Conservation (phyloP, 2,329 filamentous ascomycete genomes). For the Aspergillus sp. region DNA sequence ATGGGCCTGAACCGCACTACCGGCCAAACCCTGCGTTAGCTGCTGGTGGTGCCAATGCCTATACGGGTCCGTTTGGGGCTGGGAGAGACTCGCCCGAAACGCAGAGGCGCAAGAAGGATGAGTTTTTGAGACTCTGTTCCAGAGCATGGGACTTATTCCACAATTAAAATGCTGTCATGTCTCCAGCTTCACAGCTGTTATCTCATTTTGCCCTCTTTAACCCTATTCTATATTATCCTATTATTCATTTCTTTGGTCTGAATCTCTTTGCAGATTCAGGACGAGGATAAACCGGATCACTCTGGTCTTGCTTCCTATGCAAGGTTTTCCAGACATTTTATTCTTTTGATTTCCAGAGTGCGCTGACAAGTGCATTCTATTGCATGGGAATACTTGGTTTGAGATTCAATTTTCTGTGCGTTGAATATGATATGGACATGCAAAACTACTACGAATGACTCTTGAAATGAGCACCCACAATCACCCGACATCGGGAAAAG, state of each 20-base stretch:
- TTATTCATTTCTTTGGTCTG: too few relatives aligned
- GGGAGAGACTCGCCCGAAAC: constrained; percentile 77
- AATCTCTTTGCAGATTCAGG: background rate
- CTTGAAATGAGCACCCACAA: constrained; percentile 15
- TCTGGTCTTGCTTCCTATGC: background rate
- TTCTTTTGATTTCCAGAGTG: background rate
- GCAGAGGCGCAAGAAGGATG: constrained; percentile 78
- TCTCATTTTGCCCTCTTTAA: too few relatives aligned
- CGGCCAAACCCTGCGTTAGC: constrained; percentile 30
- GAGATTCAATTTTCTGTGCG: background rate
- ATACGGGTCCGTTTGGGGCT: constrained; percentile 66
- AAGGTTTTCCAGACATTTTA: background rate
- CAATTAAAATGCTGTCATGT: constrained; percentile 50
- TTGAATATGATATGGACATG: constrained; percentile 11
- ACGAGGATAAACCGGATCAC: background rate
- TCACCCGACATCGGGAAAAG: background rate
- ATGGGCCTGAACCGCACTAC: constrained; percentile 51
- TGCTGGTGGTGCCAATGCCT: constrained; percentile 23
- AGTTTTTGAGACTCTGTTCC: constrained; percentile 79
- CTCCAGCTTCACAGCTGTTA: too few relatives aligned
- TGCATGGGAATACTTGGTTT: background rate
- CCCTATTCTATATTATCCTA: too few relatives aligned
- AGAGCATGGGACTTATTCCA: constrained; percentile 96
- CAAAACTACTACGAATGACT: constrained; percentile 8
- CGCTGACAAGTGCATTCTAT: background rate